Evolutionary conservation across 2,329 filamentous ascomycete genomes (phyloP).

Genomic region (Xylaria sp.): DNA sequence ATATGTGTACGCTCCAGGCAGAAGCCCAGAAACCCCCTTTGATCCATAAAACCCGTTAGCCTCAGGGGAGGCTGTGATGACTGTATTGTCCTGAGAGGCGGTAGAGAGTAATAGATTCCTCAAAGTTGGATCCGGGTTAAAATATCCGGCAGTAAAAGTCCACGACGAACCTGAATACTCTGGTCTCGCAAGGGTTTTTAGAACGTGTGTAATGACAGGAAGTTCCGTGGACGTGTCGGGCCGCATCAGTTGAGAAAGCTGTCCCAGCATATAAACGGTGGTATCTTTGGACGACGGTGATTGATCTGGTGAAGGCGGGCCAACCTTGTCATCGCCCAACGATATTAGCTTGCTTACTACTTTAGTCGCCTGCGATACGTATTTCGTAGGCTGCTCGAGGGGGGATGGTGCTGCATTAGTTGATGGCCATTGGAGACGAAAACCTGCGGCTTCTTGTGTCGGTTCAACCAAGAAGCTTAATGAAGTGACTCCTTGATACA

Average conservation of each 20-base stretch:
- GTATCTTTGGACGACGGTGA: constrained; percentile 64
- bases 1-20: constrained; percentile 92
- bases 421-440: constrained; percentile 76
- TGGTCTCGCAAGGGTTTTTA: constrained; percentile 73
- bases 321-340: constrained; percentile 54
- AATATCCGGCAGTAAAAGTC: constrained; percentile 98
- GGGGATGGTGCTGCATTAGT: constrained; percentile 81
- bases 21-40: constrained; percentile 85
- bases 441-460: constrained; percentile 64
- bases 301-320: constrained; percentile 40
- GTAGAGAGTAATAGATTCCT: constrained; percentile 83
- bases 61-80: constrained; percentile 91
- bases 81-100: constrained; percentile 75
- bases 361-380: constrained; percentile 74
- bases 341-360: constrained; percentile 75
- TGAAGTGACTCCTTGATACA: constrained; percentile 81
- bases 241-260: constrained; percentile 85
- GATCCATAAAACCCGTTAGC: constrained; percentile 97
- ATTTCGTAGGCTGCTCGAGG: constrained; percentile 74
- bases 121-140: constrained; percentile 91
- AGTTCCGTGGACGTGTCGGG: constrained; percentile 89
- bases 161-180: constrained; percentile 78
- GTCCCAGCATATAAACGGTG: constrained; percentile 84
- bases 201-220: constrained; percentile 79
- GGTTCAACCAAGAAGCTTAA: constrained; percentile 86